A percentile compares a stretch with the other conserved stretches of the same genome.
Evolutionary conservation across 2,329 filamentous ascomycete genomes (phyloP).

Genomic region (Colletotrichum zoysiae): DNA sequence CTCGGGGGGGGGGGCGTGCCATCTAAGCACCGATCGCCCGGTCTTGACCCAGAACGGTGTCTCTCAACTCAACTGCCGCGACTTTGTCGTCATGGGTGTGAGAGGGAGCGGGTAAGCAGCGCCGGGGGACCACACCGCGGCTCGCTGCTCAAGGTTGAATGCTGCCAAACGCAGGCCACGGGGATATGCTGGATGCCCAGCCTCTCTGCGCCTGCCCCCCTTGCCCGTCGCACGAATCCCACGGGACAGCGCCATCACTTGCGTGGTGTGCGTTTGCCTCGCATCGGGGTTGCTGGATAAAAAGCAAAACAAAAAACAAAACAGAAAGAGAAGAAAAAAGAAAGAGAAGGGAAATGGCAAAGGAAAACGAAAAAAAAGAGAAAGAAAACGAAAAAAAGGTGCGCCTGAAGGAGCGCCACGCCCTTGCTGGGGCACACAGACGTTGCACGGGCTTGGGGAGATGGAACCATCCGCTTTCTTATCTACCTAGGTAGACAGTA

Average conservation of each 20-base stretch:
- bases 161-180: background rate
- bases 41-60: background rate
- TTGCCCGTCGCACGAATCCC: conserved; percentile 26
- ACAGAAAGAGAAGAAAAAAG: background rate
- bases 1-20: conserved; percentile 1
- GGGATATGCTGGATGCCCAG: background rate
- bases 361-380: background rate
- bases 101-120: conserved; percentile 1
- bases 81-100: conserved; percentile 13
- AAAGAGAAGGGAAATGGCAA: too few relatives aligned
- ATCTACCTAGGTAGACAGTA: too few relatives aligned
- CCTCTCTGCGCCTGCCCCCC: background rate
- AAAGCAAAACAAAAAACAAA: background rate
- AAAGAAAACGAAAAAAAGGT: background rate
- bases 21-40: conserved; percentile 16
- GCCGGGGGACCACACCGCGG: background rate
- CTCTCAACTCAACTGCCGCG: background rate
- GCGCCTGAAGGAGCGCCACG: background rate
- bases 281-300: conserved; percentile 2
- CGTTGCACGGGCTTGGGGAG: conserved; percentile 20
- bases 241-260: conserved; percentile 13
- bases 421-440: conserved; percentile 8
- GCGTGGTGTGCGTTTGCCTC: conserved; percentile 20
- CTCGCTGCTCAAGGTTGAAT: background rate
- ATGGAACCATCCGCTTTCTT: conserved; percentile 9